phyloP scores from a whole-genome alignment of 805 yeast species.

The Candida fluviatilis region DNA sequence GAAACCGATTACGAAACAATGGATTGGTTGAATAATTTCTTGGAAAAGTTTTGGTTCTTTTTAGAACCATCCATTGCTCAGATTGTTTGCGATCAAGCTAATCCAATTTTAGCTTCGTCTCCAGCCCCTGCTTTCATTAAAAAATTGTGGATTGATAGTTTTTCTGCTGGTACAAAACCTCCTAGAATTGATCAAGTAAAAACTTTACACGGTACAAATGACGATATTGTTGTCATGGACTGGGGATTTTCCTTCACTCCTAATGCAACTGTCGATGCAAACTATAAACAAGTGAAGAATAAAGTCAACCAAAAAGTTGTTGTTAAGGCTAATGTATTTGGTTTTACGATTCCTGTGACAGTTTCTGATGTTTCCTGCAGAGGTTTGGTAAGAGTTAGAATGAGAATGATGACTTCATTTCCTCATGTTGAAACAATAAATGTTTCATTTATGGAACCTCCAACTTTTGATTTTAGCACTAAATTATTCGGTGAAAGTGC shows the following conservation, averaged over 20 bases:
- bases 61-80: constrained; percentile 87
- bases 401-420: constrained; percentile 84
- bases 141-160: constrained; percentile 77
- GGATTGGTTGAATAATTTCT: constrained; percentile 91
- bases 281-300: constrained; percentile 78
- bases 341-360: constrained; percentile 72
- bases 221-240: constrained; percentile 95
- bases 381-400: constrained; percentile 70
- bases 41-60: constrained; percentile 88
- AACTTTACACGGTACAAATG: constrained; percentile 83
- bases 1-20: constrained; percentile 89
- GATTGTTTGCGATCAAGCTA: constrained; percentile 80
- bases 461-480: constrained; percentile 80
- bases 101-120: constrained; percentile 73
- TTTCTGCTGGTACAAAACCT: constrained; percentile 94
- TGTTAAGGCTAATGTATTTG: constrained; percentile 78
- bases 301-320: constrained; percentile 78
- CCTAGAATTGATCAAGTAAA: constrained; percentile 89
- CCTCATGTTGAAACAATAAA: constrained; percentile 94
- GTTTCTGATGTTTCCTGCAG: constrained; percentile 77
- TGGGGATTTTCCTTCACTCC: constrained; percentile 94
- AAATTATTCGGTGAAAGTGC: constrained; percentile 73
- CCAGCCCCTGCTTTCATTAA: constrained; percentile 82
- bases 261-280: constrained; percentile 79
- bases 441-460: constrained; percentile 80